A percentile compares a stretch with the other conserved stretches of the same genome.
Conservation (phyloP, 2,329 filamentous ascomycete genomes). For the Rutstroemia sp. region DNA sequence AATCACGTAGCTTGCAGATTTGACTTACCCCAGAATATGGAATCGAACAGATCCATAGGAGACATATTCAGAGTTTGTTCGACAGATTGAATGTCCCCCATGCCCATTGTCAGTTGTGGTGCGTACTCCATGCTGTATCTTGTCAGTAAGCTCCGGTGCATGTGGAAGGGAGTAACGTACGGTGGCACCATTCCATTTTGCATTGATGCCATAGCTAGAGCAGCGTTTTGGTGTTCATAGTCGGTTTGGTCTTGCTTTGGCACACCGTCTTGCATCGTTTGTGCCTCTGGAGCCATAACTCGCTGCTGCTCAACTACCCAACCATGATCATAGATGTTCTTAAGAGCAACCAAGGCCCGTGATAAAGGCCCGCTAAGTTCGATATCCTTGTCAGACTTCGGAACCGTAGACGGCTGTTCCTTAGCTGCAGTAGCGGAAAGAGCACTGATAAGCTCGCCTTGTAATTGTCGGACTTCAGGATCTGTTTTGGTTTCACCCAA, state of each 20-base stretch:
- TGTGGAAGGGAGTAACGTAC: conserved; percentile 13
- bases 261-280: conserved; percentile 1
- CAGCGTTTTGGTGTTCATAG: conserved; percentile 44
- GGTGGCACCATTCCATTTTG: conserved; percentile 43
- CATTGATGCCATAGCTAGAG: conserved; percentile 58
- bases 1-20: background rate
- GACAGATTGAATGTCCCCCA: conserved; percentile 37
- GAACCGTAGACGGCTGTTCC: conserved; percentile 34
- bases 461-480: conserved; percentile 54
- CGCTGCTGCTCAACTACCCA: conserved; percentile 42
- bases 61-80: conserved; percentile 55
- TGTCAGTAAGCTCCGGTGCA: background rate
- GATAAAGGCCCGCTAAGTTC: conserved; percentile 45
- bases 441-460: conserved; percentile 56
- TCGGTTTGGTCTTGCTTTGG: conserved; percentile 18
- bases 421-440: conserved; percentile 58
- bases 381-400: conserved; percentile 26
- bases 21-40: conserved; percentile 58
- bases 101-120: conserved; percentile 28
- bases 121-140: conserved; percentile 31
- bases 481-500: conserved; percentile 56
- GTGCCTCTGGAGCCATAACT: conserved; percentile 9
- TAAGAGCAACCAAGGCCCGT: conserved; percentile 51
- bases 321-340: conserved; percentile 61
- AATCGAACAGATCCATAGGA: conserved; percentile 61